phyloP scores from a whole-genome alignment of 768 basidiomycete species.

The Mycena maculata region DNA sequence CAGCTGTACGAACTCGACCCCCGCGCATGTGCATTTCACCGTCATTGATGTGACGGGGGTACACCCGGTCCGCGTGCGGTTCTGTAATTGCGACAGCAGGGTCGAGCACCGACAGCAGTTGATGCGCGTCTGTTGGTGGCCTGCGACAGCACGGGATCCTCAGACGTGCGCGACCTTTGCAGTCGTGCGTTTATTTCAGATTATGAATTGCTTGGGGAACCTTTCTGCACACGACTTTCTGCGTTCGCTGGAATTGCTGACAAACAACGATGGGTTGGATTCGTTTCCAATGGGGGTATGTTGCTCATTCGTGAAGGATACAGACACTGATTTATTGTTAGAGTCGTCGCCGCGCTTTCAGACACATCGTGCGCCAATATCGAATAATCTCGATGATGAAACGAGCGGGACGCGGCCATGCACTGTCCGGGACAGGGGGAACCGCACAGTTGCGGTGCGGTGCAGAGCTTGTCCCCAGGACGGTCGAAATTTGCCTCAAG shows the following conservation, averaged over 20 bases:
- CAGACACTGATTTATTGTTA: background rate
- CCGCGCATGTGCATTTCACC: background rate
- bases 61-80: background rate
- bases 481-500: background rate
- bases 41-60: background rate
- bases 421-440: background rate
- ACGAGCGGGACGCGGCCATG: background rate
- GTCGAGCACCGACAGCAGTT: too few relatives aligned
- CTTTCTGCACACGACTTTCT: background rate
- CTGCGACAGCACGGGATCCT: background rate
- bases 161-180: background rate
- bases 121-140: background rate
- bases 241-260: background rate
- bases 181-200: background rate
- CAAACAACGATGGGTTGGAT: background rate
- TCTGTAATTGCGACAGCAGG: background rate
- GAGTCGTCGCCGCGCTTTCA: background rate
- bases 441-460: background rate
- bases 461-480: slow-evolving; percentile 1
- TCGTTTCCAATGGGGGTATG: too few relatives aligned
- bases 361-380: slow-evolving; percentile 4
- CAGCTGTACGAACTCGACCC: background rate
- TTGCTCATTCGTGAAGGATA: too few relatives aligned
- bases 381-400: background rate
- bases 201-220: background rate